Percentiles rank a stretch among this genome's conserved stretches.
Evolutionary conservation across 108 stramenopile species (phyloP).

Genomic region (Aureococcus anophagefferens): DNA sequence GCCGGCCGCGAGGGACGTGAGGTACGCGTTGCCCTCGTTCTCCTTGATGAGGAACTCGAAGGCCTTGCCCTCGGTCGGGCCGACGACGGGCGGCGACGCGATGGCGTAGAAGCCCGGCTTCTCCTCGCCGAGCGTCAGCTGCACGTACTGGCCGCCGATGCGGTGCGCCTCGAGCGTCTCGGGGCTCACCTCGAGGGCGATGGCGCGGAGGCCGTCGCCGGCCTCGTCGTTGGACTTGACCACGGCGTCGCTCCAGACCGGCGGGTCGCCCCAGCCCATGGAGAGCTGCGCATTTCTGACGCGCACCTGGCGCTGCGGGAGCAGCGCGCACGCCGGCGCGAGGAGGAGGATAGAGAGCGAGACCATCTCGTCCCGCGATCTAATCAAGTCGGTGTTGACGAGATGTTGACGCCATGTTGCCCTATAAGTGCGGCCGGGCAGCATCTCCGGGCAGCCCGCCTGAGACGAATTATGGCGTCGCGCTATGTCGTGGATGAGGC

Average conservation of each 20-base stretch:
- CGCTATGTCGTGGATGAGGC: too few species aligned
- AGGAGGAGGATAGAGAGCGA: too few species aligned
- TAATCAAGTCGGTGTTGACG: too few species aligned
- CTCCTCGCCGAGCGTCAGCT: slow-evolving; percentile 14
- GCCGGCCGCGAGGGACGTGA: slow-evolving; percentile 38
- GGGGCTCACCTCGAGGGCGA: not conserved
- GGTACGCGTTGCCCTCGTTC: slow-evolving; percentile 65
- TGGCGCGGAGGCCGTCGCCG: not conserved
- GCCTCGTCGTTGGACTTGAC: not conserved
- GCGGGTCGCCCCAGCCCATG: not conserved
- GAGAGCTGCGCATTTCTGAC: too few species aligned
- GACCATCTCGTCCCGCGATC: too few species aligned
- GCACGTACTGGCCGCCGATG: not conserved
- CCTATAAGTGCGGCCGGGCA: too few species aligned
- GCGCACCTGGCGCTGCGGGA: too few species aligned
- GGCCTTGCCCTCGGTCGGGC: slow-evolving; percentile 41
- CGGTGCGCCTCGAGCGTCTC: not conserved
- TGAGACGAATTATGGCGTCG: too few species aligned
- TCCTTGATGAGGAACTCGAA: slow-evolving; percentile 80
- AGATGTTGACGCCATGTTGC: too few species aligned
- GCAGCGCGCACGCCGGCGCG: too few species aligned
- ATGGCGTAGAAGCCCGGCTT: slow-evolving; percentile 25
- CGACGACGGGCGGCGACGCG: slow-evolving; percentile 19
- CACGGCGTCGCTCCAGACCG: not conserved
- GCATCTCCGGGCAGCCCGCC: too few species aligned